These are phyloP conservation scores for Alternaria atra DNA, from an alignment of 2,329 filamentous ascomycete species.

Conservation along the genomic window DNA sequence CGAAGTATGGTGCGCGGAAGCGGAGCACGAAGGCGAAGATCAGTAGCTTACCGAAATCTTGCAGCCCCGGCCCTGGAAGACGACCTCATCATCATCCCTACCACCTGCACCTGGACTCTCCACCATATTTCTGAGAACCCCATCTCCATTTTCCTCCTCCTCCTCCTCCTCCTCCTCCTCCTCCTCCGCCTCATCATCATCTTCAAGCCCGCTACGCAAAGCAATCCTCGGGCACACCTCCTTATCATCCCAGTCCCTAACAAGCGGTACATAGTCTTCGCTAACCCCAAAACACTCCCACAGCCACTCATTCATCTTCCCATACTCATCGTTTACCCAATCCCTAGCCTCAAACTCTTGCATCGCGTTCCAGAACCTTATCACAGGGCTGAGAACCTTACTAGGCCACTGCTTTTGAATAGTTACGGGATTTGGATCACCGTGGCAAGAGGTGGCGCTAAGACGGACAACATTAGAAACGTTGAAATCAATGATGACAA, in stretches of 20 bases:
- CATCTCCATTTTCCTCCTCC: no score
- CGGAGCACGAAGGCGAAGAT: neutral
- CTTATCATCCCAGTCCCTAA: neutral
- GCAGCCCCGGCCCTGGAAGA: neutral
- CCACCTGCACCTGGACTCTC: neutral
- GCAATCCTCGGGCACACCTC: neutral
- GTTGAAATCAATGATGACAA: conserved; percentile 13
- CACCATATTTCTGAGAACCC: neutral
- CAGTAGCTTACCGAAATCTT: neutral
- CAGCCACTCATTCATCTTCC: conserved; percentile 4
- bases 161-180: no score
- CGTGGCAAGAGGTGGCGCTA: neutral
- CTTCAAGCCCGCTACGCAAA: neutral
- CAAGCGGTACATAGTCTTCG: conserved; percentile 1
- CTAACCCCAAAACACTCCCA: conserved; percentile 5
- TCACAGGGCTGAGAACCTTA: neutral
- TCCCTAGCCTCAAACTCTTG: neutral
- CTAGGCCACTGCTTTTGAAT: conserved; percentile 1
- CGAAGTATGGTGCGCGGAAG: neutral
- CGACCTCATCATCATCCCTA: neutral
- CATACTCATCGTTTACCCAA: neutral
- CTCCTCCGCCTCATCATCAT: neutral
- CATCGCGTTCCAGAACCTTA: conserved; percentile 6
- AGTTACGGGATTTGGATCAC: neutral
- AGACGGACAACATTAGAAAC: neutral